These are phyloP conservation scores for Zoysia japonica DNA, from an alignment of 176 grass and related monocot species.

Conservation along the genomic window DNA sequence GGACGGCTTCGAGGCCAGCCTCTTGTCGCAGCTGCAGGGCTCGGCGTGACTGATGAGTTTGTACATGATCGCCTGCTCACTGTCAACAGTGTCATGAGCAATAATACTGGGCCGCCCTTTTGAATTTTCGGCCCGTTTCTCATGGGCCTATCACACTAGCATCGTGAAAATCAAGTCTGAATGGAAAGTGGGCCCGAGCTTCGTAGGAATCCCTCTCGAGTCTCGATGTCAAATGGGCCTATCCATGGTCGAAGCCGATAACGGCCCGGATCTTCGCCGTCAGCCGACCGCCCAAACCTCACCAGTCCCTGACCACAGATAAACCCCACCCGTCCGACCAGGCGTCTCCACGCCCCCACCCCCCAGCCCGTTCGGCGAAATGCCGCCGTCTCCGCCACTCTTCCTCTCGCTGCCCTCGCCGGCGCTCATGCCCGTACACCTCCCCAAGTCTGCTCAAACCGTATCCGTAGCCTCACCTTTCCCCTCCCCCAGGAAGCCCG, in stretches of 20 bases:
- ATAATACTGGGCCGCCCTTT: too few species aligned
- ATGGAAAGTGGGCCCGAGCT: neutral
- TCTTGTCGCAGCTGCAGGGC: constrained; percentile 3
- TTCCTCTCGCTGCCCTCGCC: constrained; percentile 46
- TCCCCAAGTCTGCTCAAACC: neutral
- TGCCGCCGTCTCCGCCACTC: constrained; percentile 49
- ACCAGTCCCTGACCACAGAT: constrained; percentile 23
- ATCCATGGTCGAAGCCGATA: neutral
- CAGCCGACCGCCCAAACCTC: constrained; percentile 25
- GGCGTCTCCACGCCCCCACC: neutral
- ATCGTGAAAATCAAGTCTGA: neutral
- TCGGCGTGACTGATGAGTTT: neutral
- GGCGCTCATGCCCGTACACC: neutral
- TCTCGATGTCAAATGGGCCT: too few species aligned
- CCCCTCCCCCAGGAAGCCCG: neutral
- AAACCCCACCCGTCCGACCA: constrained; percentile 20
- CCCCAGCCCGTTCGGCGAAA: constrained; percentile 47
- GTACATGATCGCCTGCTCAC: neutral
- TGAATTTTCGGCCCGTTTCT: too few species aligned
- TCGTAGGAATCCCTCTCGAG: too few species aligned
- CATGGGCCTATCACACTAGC: neutral
- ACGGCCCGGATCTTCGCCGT: neutral
- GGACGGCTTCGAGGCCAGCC: constrained; percentile 15
- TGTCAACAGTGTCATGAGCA: neutral
- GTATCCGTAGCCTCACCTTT: neutral